Percentiles rank a stretch among this genome's conserved stretches.
phyloP scores from a whole-genome alignment of 192 early-diverging fungal species.

The Oehlia diaphana region DNA sequence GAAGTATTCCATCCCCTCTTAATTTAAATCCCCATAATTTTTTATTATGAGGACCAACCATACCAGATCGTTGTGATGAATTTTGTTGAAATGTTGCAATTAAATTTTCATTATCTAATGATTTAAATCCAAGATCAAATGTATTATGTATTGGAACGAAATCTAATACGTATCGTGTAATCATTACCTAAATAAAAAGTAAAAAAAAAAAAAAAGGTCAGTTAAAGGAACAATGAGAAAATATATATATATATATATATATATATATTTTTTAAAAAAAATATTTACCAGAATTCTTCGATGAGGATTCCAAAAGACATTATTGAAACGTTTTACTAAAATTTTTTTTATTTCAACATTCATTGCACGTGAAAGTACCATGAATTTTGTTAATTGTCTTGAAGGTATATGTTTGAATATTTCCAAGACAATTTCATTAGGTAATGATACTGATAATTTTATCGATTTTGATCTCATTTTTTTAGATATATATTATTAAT shows the following conservation, averaged over 20 bases:
- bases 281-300: not conserved
- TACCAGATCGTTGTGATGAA: not conserved
- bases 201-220: not conserved
- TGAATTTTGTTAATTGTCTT: not conserved
- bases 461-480: not conserved
- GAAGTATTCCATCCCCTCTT: not conserved
- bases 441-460: not conserved
- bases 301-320: not conserved
- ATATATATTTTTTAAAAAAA: not conserved
- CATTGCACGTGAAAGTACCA: not conserved
- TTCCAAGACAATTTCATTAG: not conserved
- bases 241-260: no score
- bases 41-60: not conserved
- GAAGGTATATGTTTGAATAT: not conserved
- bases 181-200: not conserved
- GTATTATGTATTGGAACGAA: conserved; percentile 1
- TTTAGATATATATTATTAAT: not conserved
- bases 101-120: not conserved
- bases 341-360: conserved; percentile 6
- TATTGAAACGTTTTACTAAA: not conserved
- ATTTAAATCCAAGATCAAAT: not conserved
- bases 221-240: not conserved
- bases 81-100: not conserved
- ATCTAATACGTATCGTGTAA: not conserved
- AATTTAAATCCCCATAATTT: conserved; percentile 2